Percentiles rank a stretch among this genome's conserved stretches.
phyloP scores from a whole-genome alignment of 2,329 filamentous ascomycete genomes.

The Chaetothyriales sp. region DNA sequence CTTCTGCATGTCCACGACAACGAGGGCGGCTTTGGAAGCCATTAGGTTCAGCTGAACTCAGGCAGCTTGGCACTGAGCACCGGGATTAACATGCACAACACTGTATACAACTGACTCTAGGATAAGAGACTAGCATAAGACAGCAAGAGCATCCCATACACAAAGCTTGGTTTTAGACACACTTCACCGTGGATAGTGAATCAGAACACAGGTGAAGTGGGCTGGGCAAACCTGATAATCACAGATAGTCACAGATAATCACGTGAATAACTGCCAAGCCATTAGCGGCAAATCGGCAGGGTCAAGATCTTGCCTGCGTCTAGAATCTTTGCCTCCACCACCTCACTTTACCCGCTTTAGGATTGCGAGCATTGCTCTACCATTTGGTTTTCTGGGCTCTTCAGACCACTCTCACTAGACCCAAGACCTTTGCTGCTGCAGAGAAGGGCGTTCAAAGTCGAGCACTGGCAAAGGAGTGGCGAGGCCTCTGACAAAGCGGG shows the following conservation, averaged over 20 bases:
- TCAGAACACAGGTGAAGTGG: too few relatives aligned
- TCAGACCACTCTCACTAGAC: neutral
- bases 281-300: neutral
- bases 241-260: too few relatives aligned
- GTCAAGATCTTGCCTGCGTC: neutral
- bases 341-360: neutral
- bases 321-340: neutral
- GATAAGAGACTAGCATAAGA: too few relatives aligned
- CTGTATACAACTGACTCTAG: too few relatives aligned
- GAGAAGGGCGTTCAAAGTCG: neutral
- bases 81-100: too few relatives aligned
- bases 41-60: constrained; percentile 1
- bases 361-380: neutral
- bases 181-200: too few relatives aligned
- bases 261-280: neutral
- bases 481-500: neutral
- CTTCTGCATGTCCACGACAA: constrained; percentile 82
- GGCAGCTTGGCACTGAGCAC: too few relatives aligned
- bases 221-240: neutral
- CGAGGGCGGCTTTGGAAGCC: constrained; percentile 41
- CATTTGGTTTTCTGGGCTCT: neutral
- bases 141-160: too few relatives aligned
- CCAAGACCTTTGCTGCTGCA: neutral
- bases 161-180: too few relatives aligned
- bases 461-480: neutral